Conservation (phyloP, 2,329 filamentous ascomycete genomes). For the Cladophialophora yegresii region DNA sequence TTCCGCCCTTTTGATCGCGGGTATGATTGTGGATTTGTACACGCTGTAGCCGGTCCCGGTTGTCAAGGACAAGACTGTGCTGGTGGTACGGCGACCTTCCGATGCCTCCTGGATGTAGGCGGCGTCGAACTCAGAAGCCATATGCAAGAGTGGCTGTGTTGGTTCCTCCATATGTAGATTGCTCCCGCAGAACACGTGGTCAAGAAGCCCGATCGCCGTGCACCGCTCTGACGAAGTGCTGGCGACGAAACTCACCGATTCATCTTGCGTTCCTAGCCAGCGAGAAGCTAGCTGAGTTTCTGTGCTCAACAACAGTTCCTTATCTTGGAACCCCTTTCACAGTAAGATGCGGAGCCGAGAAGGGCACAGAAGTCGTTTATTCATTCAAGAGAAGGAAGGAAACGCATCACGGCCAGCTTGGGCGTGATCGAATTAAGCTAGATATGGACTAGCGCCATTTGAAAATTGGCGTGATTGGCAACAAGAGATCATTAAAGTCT, state of each 20-base stretch:
- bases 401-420: not conserved
- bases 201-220: not conserved
- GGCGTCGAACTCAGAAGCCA: slow-evolving; percentile 1
- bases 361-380: not conserved
- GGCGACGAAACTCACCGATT: not conserved
- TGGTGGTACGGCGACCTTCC: slow-evolving; percentile 10
- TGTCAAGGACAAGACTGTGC: slow-evolving; percentile 11
- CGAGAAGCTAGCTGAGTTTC: not conserved
- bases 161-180: not conserved
- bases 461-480: not conserved
- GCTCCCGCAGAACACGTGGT: not conserved
- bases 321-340: not conserved
- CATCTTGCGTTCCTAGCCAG: not conserved
- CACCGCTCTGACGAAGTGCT: not conserved
- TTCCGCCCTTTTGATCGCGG: slow-evolving; percentile 62
- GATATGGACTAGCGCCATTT: not conserved
- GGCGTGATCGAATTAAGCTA: not conserved
- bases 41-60: slow-evolving; percentile 23
- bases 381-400: not conserved
- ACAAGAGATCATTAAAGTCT: not conserved
- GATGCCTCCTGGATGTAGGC: slow-evolving; percentile 13
- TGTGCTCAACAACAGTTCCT: not conserved
- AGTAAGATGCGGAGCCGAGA: not conserved
- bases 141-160: not conserved
- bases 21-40: slow-evolving; percentile 51